A percentile compares a stretch with the other conserved stretches of the same genome.
Evolutionary conservation across 495 filamentous ascomycete genomes (phyloP).

Genomic region (Tetracladium setigerum): DNA sequence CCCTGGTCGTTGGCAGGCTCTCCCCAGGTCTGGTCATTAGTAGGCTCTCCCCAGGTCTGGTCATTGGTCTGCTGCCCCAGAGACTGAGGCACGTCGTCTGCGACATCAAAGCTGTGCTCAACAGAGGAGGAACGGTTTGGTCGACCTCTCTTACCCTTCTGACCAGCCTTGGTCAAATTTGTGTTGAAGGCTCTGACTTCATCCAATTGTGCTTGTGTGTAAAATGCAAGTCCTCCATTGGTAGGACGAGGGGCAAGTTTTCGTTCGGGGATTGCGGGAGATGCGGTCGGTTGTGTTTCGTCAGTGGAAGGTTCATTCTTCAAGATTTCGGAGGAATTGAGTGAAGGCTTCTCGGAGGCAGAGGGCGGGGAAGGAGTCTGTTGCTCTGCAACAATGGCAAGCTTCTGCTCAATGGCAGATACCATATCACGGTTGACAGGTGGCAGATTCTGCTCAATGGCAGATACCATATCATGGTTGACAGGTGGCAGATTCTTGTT

Average conservation of each 20-base stretch:
- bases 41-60: too few relatives aligned
- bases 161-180: slow-evolving; percentile 14
- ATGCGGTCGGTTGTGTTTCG: background rate
- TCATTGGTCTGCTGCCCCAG: too few relatives aligned
- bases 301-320: slow-evolving; percentile 12
- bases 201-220: slow-evolving; percentile 18
- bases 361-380: slow-evolving; percentile 1
- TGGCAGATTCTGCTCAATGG: too few relatives aligned
- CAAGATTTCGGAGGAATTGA: background rate
- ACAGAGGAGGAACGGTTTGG: background rate
- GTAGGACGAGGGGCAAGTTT: background rate
- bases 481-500: too few relatives aligned
- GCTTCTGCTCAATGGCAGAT: too few relatives aligned
- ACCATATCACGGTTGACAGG: too few relatives aligned
- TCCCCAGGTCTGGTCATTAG: background rate
- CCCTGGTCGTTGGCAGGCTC: too few relatives aligned
- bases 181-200: slow-evolving; percentile 17
- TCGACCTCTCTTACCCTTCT: slow-evolving; percentile 11
- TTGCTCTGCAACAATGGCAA: background rate
- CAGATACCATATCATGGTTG: too few relatives aligned
- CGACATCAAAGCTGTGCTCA: background rate
- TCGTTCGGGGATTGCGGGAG: background rate
- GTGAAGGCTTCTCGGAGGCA: background rate
- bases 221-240: slow-evolving; percentile 11
- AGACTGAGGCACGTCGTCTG: background rate